phyloP scores from a whole-genome alignment of 179 eudicot genomes.

The Sideroxylon spinosum region DNA sequence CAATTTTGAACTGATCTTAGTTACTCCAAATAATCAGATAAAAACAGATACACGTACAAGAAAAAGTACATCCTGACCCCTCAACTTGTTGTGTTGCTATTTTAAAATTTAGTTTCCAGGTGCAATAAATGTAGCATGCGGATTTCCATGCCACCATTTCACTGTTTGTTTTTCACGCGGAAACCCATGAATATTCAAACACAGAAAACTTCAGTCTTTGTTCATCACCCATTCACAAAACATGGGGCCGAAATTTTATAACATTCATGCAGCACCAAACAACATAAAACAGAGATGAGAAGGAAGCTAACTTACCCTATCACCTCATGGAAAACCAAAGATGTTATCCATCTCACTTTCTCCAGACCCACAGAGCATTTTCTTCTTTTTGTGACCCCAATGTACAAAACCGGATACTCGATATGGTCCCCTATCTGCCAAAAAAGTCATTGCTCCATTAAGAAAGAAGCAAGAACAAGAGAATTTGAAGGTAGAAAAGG shows the following conservation, averaged over 20 bases:
- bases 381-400: slow-evolving; percentile 79
- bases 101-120: no score
- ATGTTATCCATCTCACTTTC: slow-evolving; percentile 49
- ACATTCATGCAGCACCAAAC: not conserved
- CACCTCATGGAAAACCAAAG: slow-evolving; percentile 63
- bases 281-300: slow-evolving; percentile 2
- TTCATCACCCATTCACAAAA: not conserved
- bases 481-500: not conserved
- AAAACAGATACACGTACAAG: not conserved
- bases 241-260: not conserved
- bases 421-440: slow-evolving; percentile 50
- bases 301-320: slow-evolving; percentile 44
- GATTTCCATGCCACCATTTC: no score
- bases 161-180: no score
- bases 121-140: no score
- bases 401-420: slow-evolving; percentile 43
- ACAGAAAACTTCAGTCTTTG: not conserved
- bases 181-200: no score
- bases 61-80: not conserved
- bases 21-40: not conserved
- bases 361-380: slow-evolving; percentile 54
- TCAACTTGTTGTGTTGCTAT: no score
- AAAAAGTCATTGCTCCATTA: slow-evolving; percentile 14
- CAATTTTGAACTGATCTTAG: not conserved
- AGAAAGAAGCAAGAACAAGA: not conserved